These are phyloP conservation scores for Apiospora marii DNA, from an alignment of 2,329 filamentous ascomycete genomes.

Conservation along the genomic window DNA sequence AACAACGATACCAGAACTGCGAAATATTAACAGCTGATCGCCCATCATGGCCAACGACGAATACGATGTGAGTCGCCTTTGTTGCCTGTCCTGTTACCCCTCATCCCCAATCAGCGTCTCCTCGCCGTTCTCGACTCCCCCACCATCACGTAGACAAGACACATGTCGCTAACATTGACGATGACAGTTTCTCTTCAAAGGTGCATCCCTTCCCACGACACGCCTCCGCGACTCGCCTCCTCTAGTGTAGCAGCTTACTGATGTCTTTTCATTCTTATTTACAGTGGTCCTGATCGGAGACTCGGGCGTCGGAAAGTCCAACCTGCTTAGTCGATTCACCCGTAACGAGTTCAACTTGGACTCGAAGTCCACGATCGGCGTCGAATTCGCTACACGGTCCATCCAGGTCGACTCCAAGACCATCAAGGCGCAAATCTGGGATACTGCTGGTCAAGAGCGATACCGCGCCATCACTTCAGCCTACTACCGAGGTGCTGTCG, in stretches of 20 bases:
- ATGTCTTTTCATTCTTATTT: conserved; percentile 34
- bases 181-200: conserved; percentile 96
- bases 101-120: conserved; percentile 32
- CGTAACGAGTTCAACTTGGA: conserved; percentile 99
- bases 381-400: conserved; percentile 97
- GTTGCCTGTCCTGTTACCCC: conserved; percentile 34
- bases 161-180: conserved; percentile 45
- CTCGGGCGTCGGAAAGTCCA: conserved; percentile 99
- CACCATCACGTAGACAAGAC: conserved; percentile 24
- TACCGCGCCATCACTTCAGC: conserved; percentile 99
- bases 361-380: conserved; percentile 99
- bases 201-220: conserved; percentile 56
- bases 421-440: conserved; percentile 99
- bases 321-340: conserved; percentile 98
- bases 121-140: conserved; percentile 32
- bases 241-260: conserved; percentile 41
- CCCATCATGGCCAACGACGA: conserved; percentile 97
- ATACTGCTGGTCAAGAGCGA: conserved; percentile 97
- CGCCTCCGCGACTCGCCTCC: conserved; percentile 30
- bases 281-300: conserved; percentile 98
- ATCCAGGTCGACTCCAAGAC: conserved; percentile 99
- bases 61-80: conserved; percentile 83
- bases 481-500: conserved; percentile 97
- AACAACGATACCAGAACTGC: conserved; percentile 21
- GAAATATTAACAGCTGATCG: conserved; percentile 29